Base-by-base conservation (phyloP, 1,139 yeast species). In the Kurtzmaniella quercitrusa region DNA sequence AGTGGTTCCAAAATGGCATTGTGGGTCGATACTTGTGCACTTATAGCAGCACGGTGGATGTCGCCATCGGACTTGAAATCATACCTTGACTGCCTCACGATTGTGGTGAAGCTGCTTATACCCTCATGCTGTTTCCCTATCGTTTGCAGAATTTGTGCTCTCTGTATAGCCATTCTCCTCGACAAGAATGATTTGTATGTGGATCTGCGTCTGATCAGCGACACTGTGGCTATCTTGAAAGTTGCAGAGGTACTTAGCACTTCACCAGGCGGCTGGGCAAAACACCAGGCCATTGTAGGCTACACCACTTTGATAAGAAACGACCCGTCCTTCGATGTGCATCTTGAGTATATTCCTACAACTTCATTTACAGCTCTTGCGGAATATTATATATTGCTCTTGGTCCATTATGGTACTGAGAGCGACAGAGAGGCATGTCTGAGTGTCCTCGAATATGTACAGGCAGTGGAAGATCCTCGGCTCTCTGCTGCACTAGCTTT, bases 341-440 rank as follows among this genome's bases (percentile, higher is more conserved):
- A 19, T 21, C 23, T 36, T 19, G 14, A 36, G 10, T n/a, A 27
- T 14, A 36, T 36, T 36, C 27, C 38, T 36, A 36, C 27, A 36
- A 14, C 12, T 10, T 10, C 27, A 12, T 36, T 36, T 4, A 12
- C 9, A 2, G 21, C 10, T 9, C 25, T 36, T 18, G 25, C 16
- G 15, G 21, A 36, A 21, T 21, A 36, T 19, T 36, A 36, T 21
- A 19, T 36, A 19, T 21, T 18, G 7, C 12, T 36, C 8, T 14
- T 36, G 5, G 24, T n/a, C 15, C 5, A 19, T 14, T 36, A 19
- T 36, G 27, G 38, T 3, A 19, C 16, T 9, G 31, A 27, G 31
- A n/a, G 12, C 14, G 31, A 27, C 31, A 10, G 31, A 27, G 31
- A 27, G 31, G 31, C 14, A n/a, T 27, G 31, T 27, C 21, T 16